phyloP scores from a whole-genome alignment of 805 yeast genomes.

The Candida cerambycidarum region DNA sequence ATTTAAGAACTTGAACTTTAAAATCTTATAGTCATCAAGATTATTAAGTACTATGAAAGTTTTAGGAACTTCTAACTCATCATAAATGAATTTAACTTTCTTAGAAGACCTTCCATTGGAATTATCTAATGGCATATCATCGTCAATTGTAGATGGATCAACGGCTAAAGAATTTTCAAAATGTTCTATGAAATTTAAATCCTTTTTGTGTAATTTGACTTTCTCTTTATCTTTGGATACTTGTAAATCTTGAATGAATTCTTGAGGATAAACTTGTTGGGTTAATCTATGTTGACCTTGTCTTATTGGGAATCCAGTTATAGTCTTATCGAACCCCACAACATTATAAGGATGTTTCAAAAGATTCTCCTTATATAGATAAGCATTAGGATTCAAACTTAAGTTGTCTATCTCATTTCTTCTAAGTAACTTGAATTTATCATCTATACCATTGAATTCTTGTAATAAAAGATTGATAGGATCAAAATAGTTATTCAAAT shows the following conservation, averaged over 20 bases:
- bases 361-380: constrained; percentile 27
- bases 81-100: constrained; percentile 15
- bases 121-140: neutral
- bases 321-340: constrained; percentile 40
- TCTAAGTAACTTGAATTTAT: constrained; percentile 37
- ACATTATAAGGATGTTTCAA: constrained; percentile 38
- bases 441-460: constrained; percentile 36
- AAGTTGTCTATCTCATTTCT: constrained; percentile 31
- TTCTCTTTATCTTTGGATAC: constrained; percentile 9
- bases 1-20: constrained; percentile 18
- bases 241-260: constrained; percentile 37
- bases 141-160: constrained; percentile 14
- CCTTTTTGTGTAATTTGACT: constrained; percentile 27
- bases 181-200: constrained; percentile 33
- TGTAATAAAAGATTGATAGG: constrained; percentile 28
- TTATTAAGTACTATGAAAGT: constrained; percentile 27
- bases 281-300: constrained; percentile 20
- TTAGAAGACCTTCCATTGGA: constrained; percentile 4
- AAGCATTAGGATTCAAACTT: constrained; percentile 28
- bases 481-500: constrained; percentile 32
- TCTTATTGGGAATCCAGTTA: constrained; percentile 39
- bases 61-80: constrained; percentile 24
- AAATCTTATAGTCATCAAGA: constrained; percentile 29
- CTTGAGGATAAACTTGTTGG: constrained; percentile 32
- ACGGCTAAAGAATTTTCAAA: constrained; percentile 14